Percentiles rank a stretch among this genome's conserved stretches.
phyloP scores from a whole-genome alignment of 768 basidiomycete genomes.

The Macrolepiota albuminosa region DNA sequence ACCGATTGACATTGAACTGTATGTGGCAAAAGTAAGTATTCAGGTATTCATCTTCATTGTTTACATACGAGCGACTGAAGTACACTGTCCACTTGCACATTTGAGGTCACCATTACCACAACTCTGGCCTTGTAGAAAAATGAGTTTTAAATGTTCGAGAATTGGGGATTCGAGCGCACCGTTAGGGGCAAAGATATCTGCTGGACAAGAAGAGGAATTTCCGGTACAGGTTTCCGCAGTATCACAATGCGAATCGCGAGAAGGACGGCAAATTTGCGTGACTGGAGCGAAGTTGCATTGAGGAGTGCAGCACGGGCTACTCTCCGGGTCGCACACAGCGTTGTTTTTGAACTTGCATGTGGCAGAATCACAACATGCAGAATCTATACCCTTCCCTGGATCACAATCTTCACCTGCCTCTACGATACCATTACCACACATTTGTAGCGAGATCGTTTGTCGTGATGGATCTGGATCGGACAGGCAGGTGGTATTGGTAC shows the following conservation, averaged over 20 bases:
- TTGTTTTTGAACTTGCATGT: constrained; percentile 72
- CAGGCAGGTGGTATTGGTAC: constrained; percentile 64
- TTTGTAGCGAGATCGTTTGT: constrained; percentile 55
- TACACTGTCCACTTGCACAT: constrained; percentile 79
- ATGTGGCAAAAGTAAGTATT: background rate
- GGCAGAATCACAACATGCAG: constrained; percentile 66
- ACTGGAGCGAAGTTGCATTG: constrained; percentile 66
- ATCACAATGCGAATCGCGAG: constrained; percentile 67
- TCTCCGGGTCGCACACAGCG: constrained; percentile 76
- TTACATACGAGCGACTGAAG: constrained; percentile 59
- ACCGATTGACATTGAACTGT: constrained; percentile 57
- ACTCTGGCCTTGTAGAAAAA: constrained; percentile 40
- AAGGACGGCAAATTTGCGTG: constrained; percentile 66
- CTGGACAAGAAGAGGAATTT: constrained; percentile 65
- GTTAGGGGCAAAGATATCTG: constrained; percentile 56
- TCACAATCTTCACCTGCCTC: constrained; percentile 86
- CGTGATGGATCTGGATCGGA: constrained; percentile 46
- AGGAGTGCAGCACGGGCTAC: constrained; percentile 69
- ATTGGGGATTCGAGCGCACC: constrained; percentile 35
- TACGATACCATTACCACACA: constrained; percentile 83
- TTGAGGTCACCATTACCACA: constrained; percentile 62
- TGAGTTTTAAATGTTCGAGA: background rate
- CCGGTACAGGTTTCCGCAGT: constrained; percentile 72
- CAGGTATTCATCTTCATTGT: background rate
- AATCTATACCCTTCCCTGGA: constrained; percentile 56